Base-by-base conservation (phyloP, 2,329 filamentous ascomycete species). In the Chrysosporium keratinophilum region DNA sequence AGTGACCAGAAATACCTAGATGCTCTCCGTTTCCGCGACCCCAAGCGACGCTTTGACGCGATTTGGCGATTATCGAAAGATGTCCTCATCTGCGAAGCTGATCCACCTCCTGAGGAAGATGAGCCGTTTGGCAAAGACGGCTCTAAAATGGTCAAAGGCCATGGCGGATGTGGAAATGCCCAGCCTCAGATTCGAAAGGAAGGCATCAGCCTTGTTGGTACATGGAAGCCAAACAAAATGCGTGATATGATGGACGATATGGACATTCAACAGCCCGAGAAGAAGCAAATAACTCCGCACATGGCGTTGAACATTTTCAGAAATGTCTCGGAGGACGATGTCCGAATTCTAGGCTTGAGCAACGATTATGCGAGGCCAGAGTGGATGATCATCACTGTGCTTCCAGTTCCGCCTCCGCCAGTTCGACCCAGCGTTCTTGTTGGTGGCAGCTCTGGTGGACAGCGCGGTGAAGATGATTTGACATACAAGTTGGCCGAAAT, bases 401-500 rank as follows among this genome's bases (percentile, higher is more conserved):
- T 99, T 45, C 90, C 93, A 4, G 94, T 98, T 0, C 93, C 93
- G 1, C 93, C 93, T 2, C 93, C 93, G 46, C 90, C 93, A 2
- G 94, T 99, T 37, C 86, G 93, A 52, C 93, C 93, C 4, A 96
- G 89, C 78, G 95, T 98, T 63, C 94, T 91, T 19, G 91, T 97
- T 75, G 94, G 97, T 65, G 90, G 93, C 50, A 95, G 88, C 42
- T 87, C 88, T 51, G 87, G 88, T 60, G 93, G 93, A 59, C 84
- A 91, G 76, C 86, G 93, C 59, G 93, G 93, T 67, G 93, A 99
- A 73, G 93, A 99, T 69, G 94, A 99, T 77, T 80, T 99, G 79
- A 99, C 93, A 0, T 98, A 96, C 80, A 99, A 99, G 74, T 78
- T 99, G 33, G 90, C 90, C 64, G 93, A 99, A 71, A 96, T 99